Evolutionary conservation across 345 rosid species (phyloP).

Genomic region (Eucalyptus viminalis): DNA sequence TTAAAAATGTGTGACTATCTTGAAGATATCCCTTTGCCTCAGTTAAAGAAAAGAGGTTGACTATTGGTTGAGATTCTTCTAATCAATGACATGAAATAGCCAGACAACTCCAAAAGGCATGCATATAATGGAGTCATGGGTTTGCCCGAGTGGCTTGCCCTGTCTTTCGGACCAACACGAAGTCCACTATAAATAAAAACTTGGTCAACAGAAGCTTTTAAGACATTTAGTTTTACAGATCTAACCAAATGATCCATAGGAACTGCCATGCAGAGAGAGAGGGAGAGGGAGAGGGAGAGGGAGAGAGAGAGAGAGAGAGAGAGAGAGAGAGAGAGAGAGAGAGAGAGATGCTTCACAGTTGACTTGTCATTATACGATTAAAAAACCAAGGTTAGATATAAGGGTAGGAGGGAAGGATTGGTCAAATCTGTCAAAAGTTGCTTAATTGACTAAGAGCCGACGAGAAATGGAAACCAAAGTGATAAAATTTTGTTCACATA

Average conservation of each 20-base stretch:
- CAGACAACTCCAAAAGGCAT: neutral
- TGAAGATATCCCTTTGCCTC: neutral
- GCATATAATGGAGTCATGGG: neutral
- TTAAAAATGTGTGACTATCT: neutral
- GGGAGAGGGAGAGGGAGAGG: rapidly evolving
- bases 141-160: neutral
- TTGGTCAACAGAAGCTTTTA: neutral
- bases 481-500: neutral
- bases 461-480: neutral
- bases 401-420: neutral
- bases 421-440: neutral
- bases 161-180: neutral
- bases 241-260: neutral
- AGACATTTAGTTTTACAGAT: neutral
- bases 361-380: neutral
- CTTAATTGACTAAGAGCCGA: neutral
- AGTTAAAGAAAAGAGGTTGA: neutral
- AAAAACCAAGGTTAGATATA: neutral
- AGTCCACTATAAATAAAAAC: neutral
- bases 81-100: neutral
- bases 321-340: neutral
- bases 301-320: too few species aligned
- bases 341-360: neutral
- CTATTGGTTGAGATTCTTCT: neutral
- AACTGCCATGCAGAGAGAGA: neutral